Evolutionary conservation across 192 early-diverging fungal genomes (phyloP), one percentile per base, ranked within the genome.

Genomic region (Thamnidium elegans): DNA sequence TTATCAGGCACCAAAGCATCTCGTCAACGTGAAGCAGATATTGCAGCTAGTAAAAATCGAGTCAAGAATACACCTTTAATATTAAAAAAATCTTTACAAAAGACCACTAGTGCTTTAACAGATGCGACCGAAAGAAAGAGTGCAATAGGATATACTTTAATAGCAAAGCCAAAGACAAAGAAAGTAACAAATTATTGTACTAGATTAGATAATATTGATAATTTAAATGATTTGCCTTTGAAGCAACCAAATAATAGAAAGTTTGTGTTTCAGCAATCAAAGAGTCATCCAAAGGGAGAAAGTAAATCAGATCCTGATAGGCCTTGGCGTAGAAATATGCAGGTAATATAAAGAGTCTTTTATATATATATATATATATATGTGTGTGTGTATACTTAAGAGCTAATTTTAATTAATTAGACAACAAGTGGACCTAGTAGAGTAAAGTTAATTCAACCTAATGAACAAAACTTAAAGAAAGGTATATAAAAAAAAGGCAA

Each of bases 311-410:
- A 64, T 44, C 63, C 36, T 14, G 21, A 64, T 15, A 31, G 63
- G 7, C 63, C 63, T 17, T 64, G 63, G 63, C 34, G 63, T 43
- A 50, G 47, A 9, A 52, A 64, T 17, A 64, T 54, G 63, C 50
- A 53, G 52, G 52, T 7, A 15, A n/a, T n/a, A n/a, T n/a, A n/a
- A n/a, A n/a, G n/a, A n/a, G 43, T 9, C 48, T 50, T n/a, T n/a
- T 1, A 1, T 50, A 7, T 6, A n/a, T 9, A 19, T 39, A n/a
- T n/a, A n/a, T n/a, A n/a, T n/a, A n/a, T n/a, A n/a, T n/a, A n/a
- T n/a, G n/a, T n/a, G n/a, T n/a, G n/a, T n/a, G n/a, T n/a, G n/a
- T n/a, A n/a, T n/a, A n/a, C 7, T 36, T 58, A 14, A 14, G 20
- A 43, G 17, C 4, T 14, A 48, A 17, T 15, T 19, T 48, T 7